Conservation (phyloP, 2,329 filamentous ascomycete genomes). For the Thelonectria blattea region DNA sequence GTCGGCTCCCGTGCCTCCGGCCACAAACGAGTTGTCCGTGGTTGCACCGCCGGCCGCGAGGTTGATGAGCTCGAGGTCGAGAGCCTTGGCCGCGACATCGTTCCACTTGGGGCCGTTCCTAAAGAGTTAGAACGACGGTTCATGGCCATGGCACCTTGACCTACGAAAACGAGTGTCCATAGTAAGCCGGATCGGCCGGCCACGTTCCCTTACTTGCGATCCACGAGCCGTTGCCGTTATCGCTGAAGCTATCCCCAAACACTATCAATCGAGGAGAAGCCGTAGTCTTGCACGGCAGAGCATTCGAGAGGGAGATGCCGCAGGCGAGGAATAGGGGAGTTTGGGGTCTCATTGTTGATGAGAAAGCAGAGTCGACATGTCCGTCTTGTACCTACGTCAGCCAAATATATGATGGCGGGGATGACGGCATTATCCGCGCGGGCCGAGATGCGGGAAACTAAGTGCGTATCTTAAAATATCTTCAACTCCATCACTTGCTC, state of each 20-base stretch:
- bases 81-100: neutral
- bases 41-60: neutral
- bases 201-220: conserved; percentile 25
- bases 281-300: no score
- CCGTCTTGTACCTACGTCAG: no score
- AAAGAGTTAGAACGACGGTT: neutral
- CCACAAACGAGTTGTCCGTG: neutral
- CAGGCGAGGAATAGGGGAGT: no score
- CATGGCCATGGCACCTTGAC: neutral
- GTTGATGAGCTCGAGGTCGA: neutral
- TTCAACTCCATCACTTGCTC: no score
- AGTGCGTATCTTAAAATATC: no score
- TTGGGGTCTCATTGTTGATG: no score
- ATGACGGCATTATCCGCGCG: no score
- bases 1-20: neutral
- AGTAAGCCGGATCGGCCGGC: conserved; percentile 27
- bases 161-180: conserved; percentile 11
- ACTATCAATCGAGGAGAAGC: conserved; percentile 14
- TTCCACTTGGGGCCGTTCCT: neutral
- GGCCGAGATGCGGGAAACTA: no score
- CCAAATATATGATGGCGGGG: no score
- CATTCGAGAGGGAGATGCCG: no score
- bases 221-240: conserved; percentile 29
- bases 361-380: no score
- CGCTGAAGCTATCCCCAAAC: conserved; percentile 30